phyloP scores from a whole-genome alignment of 768 basidiomycete genomes.

The Cystobasidium tubakii region DNA sequence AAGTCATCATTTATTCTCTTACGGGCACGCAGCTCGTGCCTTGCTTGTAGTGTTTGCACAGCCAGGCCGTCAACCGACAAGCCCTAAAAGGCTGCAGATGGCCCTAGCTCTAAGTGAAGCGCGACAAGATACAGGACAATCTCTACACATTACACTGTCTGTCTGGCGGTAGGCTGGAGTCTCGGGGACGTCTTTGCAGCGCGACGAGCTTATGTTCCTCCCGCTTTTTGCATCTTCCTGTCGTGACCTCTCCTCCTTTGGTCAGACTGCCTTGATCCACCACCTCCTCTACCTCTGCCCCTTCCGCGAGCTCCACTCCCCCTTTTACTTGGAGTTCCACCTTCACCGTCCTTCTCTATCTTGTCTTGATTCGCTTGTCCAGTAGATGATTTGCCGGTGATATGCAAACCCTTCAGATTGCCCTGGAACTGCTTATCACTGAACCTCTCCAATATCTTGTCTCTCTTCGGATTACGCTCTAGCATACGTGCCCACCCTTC shows the following conservation, averaged over 20 bases:
- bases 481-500: slow-evolving; percentile 35
- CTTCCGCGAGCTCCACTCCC: neutral
- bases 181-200: too few relatives aligned
- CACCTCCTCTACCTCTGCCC: slow-evolving; percentile 22
- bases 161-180: too few relatives aligned
- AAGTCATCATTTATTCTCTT: too few relatives aligned
- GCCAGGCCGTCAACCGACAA: too few relatives aligned
- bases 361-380: neutral
- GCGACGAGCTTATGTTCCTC: neutral
- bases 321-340: neutral
- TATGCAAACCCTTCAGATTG: slow-evolving; percentile 9
- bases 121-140: too few relatives aligned
- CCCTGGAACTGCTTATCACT: slow-evolving; percentile 17
- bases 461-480: slow-evolving; percentile 31
- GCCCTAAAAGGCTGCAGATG: too few relatives aligned
- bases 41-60: too few relatives aligned
- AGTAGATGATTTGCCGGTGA: neutral
- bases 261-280: slow-evolving; percentile 9
- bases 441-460: slow-evolving; percentile 13
- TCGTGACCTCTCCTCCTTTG: slow-evolving; percentile 20
- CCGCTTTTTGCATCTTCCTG: slow-evolving; percentile 29
- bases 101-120: too few relatives aligned
- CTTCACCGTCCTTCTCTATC: neutral
- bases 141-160: too few relatives aligned
- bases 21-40: too few relatives aligned